phyloP scores from a whole-genome alignment of 2,329 filamentous ascomycete genomes.

The Exophiala oligosperma region DNA sequence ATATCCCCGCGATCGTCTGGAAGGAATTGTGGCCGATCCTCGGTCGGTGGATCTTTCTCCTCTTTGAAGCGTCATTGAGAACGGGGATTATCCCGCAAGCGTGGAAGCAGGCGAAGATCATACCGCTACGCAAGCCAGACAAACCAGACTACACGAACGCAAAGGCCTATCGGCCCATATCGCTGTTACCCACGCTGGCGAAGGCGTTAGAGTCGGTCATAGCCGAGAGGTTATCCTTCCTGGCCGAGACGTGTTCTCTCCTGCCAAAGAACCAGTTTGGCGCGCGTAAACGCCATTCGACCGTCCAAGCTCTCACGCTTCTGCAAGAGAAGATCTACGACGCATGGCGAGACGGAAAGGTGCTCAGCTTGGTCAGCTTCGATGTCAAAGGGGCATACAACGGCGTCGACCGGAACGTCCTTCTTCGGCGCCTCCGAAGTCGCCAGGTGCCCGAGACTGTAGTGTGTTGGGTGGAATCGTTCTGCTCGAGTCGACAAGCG shows the following conservation, averaged over 20 bases:
- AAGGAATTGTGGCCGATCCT: constrained; percentile 30
- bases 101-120: constrained; percentile 24
- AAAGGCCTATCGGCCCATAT: no score
- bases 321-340: constrained; percentile 10
- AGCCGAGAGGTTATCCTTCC: constrained; percentile 18
- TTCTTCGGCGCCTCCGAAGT: constrained; percentile 36
- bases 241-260: constrained; percentile 15
- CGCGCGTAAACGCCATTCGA: background rate
- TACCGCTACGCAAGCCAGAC: constrained; percentile 30
- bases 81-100: constrained; percentile 18
- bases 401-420: constrained; percentile 38
- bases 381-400: constrained; percentile 46
- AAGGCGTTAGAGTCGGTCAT: constrained; percentile 27
- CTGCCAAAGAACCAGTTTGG: constrained; percentile 14
- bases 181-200: no score
- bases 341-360: constrained; percentile 29
- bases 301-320: background rate
- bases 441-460: constrained; percentile 29
- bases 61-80: constrained; percentile 27
- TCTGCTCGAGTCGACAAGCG: constrained; percentile 23
- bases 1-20: constrained; percentile 28
- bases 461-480: constrained; percentile 31
- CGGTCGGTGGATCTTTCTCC: constrained; percentile 23
- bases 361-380: no score
- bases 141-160: constrained; percentile 32